Base-by-base conservation (phyloP, 2,329 filamentous ascomycete species). In the Elsinoe batatas region DNA sequence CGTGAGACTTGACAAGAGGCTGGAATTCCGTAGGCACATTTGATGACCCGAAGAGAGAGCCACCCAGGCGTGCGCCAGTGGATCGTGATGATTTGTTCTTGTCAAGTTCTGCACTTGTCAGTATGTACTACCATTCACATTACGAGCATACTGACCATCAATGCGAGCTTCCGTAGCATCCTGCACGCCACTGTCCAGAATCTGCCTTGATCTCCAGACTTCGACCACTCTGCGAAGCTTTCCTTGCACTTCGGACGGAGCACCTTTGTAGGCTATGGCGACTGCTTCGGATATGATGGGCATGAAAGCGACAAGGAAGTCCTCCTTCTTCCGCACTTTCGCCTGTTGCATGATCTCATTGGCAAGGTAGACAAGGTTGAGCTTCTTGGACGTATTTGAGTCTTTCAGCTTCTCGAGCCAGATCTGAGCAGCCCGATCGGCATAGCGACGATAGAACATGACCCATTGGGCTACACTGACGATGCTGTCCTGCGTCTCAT, bases 291-390 rank as follows among this genome's bases (percentile, higher is more conserved):
- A 88, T 60, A 98, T 87, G 62, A 95, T 77, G 3, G 93, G 91
- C 44, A 91, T 86, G 70, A 95, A 97, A 6, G 93, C 91, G 59
- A 86, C 79, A 12, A 96, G 79, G 63, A 98, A 98, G 64, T 98
- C 93, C 54, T 91, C 84, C 71, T 95, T 96, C 60, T 87, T 84
- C 35, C 91, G 85, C 47, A 88, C 91, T 71, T 94, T 95, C 20
- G 91, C 95, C 67, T 97, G 93, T 68, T 98, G 93, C 18, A 89
- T 87, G 57, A 98, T 91, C 77, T 98, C 93, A 71, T 98, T 98
- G 60, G 91, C 91, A 56, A 98, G 84, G 69, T 98, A 98, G 60
- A 98, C 81, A 61, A 97, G 77, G 64, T 90, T 95, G 58, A 98
- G 76, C 63, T 90, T 83, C 71, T 95, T 96, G 58, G 85, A 82